Evolutionary conservation across 2,329 filamentous ascomycete species (phyloP).

Genomic region (Dryadomyces quercus-mongolicae): DNA sequence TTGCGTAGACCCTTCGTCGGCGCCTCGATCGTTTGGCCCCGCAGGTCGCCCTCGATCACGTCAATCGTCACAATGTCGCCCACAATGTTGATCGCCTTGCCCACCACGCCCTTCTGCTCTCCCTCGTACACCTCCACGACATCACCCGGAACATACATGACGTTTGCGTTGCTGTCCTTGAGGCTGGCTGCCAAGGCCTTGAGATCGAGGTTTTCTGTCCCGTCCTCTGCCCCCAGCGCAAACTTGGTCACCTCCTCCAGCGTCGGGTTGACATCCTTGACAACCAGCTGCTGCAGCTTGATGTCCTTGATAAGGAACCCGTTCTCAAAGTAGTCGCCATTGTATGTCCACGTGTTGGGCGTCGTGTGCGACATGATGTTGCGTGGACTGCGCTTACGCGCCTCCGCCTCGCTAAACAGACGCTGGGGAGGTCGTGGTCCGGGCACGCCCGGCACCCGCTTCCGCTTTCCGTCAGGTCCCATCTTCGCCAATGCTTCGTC

Average conservation of each 20-base stretch:
- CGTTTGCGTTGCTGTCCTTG: constrained; percentile 69
- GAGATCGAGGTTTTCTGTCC: constrained; percentile 85
- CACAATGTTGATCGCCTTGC: constrained; percentile 74
- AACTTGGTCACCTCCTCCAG: constrained; percentile 96
- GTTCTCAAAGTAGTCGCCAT: constrained; percentile 80
- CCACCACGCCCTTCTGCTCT: constrained; percentile 84
- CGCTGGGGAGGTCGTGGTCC: constrained; percentile 72
- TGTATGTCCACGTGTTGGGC: constrained; percentile 72
- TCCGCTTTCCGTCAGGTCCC: constrained; percentile 59
- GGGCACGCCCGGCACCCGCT: constrained; percentile 48
- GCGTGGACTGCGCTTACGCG: constrained; percentile 70
- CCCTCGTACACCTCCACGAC: constrained; percentile 94
- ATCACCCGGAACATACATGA: constrained; percentile 83
- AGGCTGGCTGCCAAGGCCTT: constrained; percentile 82
- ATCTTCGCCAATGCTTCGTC: constrained; percentile 50
- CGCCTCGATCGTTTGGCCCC: constrained; percentile 79
- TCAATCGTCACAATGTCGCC: constrained; percentile 85
- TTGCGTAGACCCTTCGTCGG: constrained; percentile 88
- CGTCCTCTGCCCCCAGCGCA: constrained; percentile 76
- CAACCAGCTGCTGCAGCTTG: constrained; percentile 74
- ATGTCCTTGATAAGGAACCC: constrained; percentile 91
- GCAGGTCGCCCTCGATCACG: constrained; percentile 71
- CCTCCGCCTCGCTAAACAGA: constrained; percentile 86
- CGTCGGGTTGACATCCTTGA: constrained; percentile 83
- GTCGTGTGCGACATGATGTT: constrained; percentile 55